Evolutionary conservation across 352 stramenopile genomes (phyloP), one percentile per base, ranked within the genome.

Genomic region (Saprolegnia parasitica): DNA sequence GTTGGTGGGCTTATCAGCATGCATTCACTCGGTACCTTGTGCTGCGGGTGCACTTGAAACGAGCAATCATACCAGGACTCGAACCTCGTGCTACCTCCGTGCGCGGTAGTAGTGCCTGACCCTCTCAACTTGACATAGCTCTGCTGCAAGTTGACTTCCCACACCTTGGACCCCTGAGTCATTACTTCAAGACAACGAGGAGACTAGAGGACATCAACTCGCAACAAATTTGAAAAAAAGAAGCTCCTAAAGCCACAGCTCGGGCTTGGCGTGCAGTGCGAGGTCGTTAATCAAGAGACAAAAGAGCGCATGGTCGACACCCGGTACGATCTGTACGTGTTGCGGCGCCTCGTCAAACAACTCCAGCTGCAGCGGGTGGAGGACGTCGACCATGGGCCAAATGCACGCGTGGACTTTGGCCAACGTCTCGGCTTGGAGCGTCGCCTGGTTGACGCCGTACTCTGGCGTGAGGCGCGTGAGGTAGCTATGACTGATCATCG

Each of bases 361-460:
- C 13, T 68, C 62, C 4, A 58, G 32, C 37, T 68, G 62, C 46
- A 68, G n/a, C 50, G 62, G 47, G 39, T 61, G 62, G n/a, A 68
- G 35, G 10, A 49, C 11, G 24, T 68, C 62, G n/a, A 61, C 50
- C 24, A 56, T 32, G 0, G 62, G 13, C 47, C 50, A 68, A 23
- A 68, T 35, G 32, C 18, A 40, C 62, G 35, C 54, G 46, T 35
- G 26, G 29, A 54, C 32, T 5, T 50, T 60, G 26, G 18, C 37
- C 21, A n/a, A n/a, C 13, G 21, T 50, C 50, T 35, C 45, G 15
- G 18, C 8, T 32, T 57, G 26, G 5, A 24, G 46, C 5, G 18
- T 54, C 15, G 4, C 21, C 35, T 68, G 54, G 50, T 57, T n/a
- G 21, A 57, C 21, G 26, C 50, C 50, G 40, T 61, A 50, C 20